These are phyloP conservation scores for Fraxinus americana DNA, from an alignment of 257 asterid species.

Conservation along the genomic window DNA sequence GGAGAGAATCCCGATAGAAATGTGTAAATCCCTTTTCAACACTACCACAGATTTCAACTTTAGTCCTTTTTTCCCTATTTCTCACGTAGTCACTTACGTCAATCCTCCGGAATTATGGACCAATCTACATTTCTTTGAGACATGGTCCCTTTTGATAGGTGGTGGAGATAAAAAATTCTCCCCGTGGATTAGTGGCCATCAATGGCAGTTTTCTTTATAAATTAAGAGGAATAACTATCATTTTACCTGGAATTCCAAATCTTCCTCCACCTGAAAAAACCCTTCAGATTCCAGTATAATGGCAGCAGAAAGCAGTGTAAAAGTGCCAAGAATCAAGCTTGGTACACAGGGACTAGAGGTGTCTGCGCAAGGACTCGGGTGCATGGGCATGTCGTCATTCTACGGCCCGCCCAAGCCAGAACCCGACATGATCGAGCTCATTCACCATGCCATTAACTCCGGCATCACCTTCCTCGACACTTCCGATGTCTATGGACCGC, in stretches of 20 bases:
- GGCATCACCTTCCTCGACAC: conserved; percentile 47
- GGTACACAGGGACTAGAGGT: conserved; percentile 45
- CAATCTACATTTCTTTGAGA: too few species aligned
- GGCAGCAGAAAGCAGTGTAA: conserved; percentile 7
- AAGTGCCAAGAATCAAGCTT: conserved; percentile 37
- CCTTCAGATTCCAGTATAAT: neutral
- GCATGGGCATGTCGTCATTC: conserved; percentile 47
- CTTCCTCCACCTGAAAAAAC: neutral
- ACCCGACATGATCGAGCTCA: conserved; percentile 44
- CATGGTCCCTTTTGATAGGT: too few species aligned
- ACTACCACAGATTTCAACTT: too few species aligned
- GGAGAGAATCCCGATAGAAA: too few species aligned
- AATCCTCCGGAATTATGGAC: too few species aligned
- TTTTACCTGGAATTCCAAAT: too few species aligned
- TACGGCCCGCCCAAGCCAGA: conserved; percentile 53
- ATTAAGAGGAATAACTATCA: neutral
- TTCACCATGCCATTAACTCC: conserved; percentile 40
- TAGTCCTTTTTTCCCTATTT: too few species aligned
- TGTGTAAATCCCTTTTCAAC: too few species aligned
- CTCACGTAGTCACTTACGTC: too few species aligned
- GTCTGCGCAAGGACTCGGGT: conserved; percentile 47
- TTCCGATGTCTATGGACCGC: conserved; percentile 44
- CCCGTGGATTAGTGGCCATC: too few species aligned
- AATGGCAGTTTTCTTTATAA: too few species aligned
- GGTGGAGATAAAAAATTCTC: too few species aligned